Conservation (phyloP, 306 rosid species). For the Ammopiptanthus mongolicus region DNA sequence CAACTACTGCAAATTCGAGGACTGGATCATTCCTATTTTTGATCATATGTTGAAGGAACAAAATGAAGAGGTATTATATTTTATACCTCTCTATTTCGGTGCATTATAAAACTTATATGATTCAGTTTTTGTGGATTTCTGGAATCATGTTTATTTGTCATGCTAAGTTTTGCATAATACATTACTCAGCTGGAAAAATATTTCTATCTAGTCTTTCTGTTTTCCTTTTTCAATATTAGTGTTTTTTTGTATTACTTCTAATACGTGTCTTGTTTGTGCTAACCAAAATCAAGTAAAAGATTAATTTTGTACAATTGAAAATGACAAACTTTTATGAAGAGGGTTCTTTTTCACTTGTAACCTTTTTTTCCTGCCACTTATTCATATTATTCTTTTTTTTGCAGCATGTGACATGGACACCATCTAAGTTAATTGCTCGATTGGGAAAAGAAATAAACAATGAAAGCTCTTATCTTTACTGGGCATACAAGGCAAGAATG, state of each 20-base stretch:
- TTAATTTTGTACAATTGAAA: background rate
- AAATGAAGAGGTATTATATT: constrained; percentile 46
- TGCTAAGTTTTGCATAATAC: background rate
- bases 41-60: constrained; percentile 92
- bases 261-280: background rate
- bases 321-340: background rate
- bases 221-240: background rate
- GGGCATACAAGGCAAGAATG: constrained; percentile 80
- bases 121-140: background rate
- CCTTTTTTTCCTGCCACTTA: background rate
- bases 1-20: constrained; percentile 92
- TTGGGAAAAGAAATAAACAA: constrained; percentile 87
- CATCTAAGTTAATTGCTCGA: constrained; percentile 77
- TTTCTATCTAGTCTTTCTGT: background rate
- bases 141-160: background rate
- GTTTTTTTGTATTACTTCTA: background rate
- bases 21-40: constrained; percentile 89
- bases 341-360: background rate
- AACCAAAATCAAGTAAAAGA: background rate
- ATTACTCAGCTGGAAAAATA: background rate
- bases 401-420: constrained; percentile 81
- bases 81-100: background rate
- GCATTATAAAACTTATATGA: background rate
- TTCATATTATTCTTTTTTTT: background rate
- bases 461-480: constrained; percentile 78